Evolutionary conservation across 495 filamentous ascomycete genomes (phyloP).

Genomic region (Thozetella sp.): DNA sequence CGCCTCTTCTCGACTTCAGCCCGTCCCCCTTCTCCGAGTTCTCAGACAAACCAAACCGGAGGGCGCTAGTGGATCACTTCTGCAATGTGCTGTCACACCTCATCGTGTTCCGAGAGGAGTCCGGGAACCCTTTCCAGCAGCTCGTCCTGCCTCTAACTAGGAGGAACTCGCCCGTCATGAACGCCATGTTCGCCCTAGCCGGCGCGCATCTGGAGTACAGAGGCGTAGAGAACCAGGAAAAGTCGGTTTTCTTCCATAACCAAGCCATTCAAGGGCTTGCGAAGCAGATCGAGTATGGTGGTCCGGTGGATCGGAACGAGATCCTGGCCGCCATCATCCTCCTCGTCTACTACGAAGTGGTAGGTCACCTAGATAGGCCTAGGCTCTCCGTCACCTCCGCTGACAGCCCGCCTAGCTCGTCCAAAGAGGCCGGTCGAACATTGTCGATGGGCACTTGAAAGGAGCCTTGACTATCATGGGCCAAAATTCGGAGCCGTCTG

Average conservation of each 20-base stretch:
- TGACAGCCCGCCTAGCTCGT: conserved; percentile 47
- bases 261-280: conserved; percentile 60
- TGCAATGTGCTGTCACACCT: conserved; percentile 64
- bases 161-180: conserved; percentile 51
- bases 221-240: conserved; percentile 55
- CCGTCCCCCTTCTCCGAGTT: conserved; percentile 58
- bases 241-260: conserved; percentile 60
- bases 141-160: conserved; percentile 59
- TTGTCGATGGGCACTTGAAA: conserved; percentile 60
- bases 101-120: conserved; percentile 65
- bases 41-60: conserved; percentile 51
- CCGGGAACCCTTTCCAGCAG: conserved; percentile 64
- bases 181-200: conserved; percentile 60
- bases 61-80: conserved; percentile 62
- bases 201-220: conserved; percentile 62
- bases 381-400: not conserved
- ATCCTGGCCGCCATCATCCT: conserved; percentile 64
- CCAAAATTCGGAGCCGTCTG: conserved; percentile 41
- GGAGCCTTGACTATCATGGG: conserved; percentile 62
- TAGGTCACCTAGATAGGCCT: conserved; percentile 25
- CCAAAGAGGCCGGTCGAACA: conserved; percentile 56
- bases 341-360: conserved; percentile 65
- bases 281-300: conserved; percentile 54
- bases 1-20: conserved; percentile 51
- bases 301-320: conserved; percentile 52